Evolutionary conservation across 2,329 filamentous ascomycete genomes (phyloP).

Genomic region (Exophiala oligosperma): DNA sequence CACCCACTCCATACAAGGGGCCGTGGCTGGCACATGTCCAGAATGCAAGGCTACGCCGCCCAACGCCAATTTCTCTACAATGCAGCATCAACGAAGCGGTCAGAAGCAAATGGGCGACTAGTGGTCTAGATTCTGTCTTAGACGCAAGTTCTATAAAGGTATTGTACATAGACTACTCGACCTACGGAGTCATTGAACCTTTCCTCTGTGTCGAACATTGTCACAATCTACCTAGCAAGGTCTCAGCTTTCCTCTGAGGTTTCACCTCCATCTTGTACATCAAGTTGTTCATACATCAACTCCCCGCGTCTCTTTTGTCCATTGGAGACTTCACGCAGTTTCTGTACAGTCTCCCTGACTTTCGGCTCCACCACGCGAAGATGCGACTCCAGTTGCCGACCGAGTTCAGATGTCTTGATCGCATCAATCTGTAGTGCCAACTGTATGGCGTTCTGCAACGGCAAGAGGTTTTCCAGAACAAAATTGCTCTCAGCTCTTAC

Average conservation of each 20-base stretch:
- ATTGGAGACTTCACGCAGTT: constrained; percentile 20
- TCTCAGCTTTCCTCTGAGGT: not conserved
- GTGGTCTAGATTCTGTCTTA: too few species aligned
- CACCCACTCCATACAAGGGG: too few species aligned
- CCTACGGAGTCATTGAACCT: too few species aligned
- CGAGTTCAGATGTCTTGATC: constrained; percentile 32
- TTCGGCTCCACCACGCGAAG: constrained; percentile 35
- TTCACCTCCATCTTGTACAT: not conserved
- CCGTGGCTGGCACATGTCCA: too few species aligned
- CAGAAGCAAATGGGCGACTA: too few species aligned
- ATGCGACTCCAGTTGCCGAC: constrained; percentile 26
- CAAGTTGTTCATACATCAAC: constrained; percentile 22
- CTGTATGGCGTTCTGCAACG: constrained; percentile 44
- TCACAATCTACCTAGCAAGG: too few species aligned
- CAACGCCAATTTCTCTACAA: too few species aligned
- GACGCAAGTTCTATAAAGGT: too few species aligned
- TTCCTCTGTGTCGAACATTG: too few species aligned
- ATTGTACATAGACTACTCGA: too few species aligned
- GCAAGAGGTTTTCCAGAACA: constrained; percentile 34
- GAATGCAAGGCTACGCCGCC: too few species aligned
- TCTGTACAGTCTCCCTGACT: constrained; percentile 57
- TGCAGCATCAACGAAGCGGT: too few species aligned
- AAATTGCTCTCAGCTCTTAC: constrained; percentile 1
- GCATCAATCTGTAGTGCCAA: constrained; percentile 34
- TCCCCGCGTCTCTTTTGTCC: constrained; percentile 35